phyloP scores from a whole-genome alignment of 164 flowering plant species.

The Tetrastigma voinierianum region DNA sequence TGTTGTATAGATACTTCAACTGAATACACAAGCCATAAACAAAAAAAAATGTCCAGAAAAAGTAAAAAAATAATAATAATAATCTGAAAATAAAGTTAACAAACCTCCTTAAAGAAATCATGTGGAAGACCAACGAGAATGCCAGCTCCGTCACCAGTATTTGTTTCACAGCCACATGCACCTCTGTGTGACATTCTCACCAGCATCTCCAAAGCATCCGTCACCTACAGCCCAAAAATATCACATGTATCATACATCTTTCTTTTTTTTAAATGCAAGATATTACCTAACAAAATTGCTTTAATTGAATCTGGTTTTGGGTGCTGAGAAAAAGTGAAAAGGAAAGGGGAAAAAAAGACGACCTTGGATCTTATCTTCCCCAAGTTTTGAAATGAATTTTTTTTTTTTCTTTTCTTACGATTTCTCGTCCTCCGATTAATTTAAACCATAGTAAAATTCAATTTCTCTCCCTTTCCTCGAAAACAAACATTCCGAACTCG shows the following conservation, averaged over 20 bases:
- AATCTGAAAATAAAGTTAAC: constrained; percentile 3
- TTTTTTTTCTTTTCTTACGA: too few relatives aligned
- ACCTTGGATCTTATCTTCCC: too few relatives aligned
- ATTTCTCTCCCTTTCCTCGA: background rate
- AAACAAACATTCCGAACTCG: background rate
- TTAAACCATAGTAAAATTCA: background rate
- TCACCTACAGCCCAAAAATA: constrained; percentile 45
- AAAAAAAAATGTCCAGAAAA: background rate
- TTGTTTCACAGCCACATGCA: constrained; percentile 96
- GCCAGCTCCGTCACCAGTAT: constrained; percentile 99
- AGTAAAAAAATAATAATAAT: background rate
- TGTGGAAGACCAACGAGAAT: constrained; percentile 94
- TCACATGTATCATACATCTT: constrained; percentile 1
- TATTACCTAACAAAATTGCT: too few relatives aligned
- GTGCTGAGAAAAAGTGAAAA: too few relatives aligned
- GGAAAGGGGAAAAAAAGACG: too few relatives aligned
- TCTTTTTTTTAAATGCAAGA: too few relatives aligned
- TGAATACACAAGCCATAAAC: background rate
- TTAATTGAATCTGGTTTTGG: too few relatives aligned
- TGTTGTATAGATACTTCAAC: background rate
- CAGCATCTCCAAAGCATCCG: constrained; percentile 94
- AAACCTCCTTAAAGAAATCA: constrained; percentile 66
- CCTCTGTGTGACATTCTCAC: constrained; percentile 95
- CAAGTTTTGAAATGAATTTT: too few relatives aligned
- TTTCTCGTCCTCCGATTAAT: too few relatives aligned